Percentiles rank a stretch among this genome's conserved stretches.
phyloP scores from a whole-genome alignment of 257 asterid genomes.

The Solanum arcanum region DNA sequence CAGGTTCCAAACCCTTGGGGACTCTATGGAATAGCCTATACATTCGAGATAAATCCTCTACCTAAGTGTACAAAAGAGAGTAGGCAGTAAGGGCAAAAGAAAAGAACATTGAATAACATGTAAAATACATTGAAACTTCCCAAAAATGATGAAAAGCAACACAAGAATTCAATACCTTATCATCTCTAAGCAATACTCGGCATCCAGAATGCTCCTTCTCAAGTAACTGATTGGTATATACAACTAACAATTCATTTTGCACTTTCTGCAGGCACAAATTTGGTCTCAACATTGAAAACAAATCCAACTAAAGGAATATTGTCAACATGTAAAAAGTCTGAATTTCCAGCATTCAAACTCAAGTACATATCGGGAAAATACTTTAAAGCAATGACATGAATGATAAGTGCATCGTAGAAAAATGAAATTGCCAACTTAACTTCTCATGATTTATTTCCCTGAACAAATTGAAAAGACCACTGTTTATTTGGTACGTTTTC shows the following conservation, averaged over 20 bases:
- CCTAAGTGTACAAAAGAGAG: conserved; percentile 13
- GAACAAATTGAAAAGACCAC: neutral
- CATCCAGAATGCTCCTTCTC: conserved; percentile 59
- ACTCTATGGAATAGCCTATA: conserved; percentile 34
- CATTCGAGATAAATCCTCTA: conserved; percentile 52
- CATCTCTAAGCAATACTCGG: conserved; percentile 37
- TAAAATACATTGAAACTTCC: neutral
- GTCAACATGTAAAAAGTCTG: neutral
- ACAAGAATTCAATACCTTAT: conserved; percentile 24
- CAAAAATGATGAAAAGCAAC: neutral
- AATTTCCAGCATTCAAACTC: neutral
- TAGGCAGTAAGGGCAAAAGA: neutral
- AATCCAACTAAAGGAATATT: neutral
- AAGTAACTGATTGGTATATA: conserved; percentile 25
- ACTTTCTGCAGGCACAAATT: conserved; percentile 20
- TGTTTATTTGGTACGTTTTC: neutral
- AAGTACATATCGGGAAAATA: neutral
- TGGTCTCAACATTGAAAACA: neutral
- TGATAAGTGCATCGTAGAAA: neutral
- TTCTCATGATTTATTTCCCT: conserved; percentile 5
- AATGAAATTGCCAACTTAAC: neutral
- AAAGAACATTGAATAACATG: neutral
- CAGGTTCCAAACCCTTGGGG: conserved; percentile 24
- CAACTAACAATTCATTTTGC: conserved; percentile 29
- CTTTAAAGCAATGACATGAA: neutral